Conservation (phyloP, 768 basidiomycete genomes). For the Mycena galopus region DNA sequence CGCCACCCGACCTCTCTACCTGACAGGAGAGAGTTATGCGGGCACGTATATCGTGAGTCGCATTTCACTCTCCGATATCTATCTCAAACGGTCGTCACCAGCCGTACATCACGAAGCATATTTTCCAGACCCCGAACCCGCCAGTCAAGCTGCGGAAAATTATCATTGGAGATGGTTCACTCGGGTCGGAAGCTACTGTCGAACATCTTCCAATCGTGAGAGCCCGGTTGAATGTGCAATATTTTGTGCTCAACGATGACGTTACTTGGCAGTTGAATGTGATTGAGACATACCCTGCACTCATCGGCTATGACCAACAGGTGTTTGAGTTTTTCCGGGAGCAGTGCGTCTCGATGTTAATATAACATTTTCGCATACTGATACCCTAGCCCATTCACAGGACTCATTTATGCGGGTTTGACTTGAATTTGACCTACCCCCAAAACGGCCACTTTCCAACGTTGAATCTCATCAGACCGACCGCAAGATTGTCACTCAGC, state of each 20-base stretch:
- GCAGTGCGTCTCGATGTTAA: slow-evolving; percentile 52
- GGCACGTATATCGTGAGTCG: slow-evolving; percentile 62
- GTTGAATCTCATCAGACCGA: slow-evolving; percentile 11
- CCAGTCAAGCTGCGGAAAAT: slow-evolving; percentile 63
- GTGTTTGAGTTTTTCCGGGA: slow-evolving; percentile 61
- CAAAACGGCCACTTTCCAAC: slow-evolving; percentile 53
- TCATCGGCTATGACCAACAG: slow-evolving; percentile 64
- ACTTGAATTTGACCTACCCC: slow-evolving; percentile 64
- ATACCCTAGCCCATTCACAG: slow-evolving; percentile 39
- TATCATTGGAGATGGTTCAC: slow-evolving; percentile 62
- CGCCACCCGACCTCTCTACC: slow-evolving; percentile 60
- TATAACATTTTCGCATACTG: not conserved
- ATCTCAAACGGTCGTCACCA: slow-evolving; percentile 34
- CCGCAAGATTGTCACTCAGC: slow-evolving; percentile 5
- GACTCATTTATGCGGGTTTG: slow-evolving; percentile 59
- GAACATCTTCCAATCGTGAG: slow-evolving; percentile 53
- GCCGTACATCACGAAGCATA: slow-evolving; percentile 67
- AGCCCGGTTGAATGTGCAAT: not conserved
- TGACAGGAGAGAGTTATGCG: slow-evolving; percentile 68
- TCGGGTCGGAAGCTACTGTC: slow-evolving; percentile 51
- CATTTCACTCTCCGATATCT: not conserved
- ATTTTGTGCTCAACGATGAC: not conserved
- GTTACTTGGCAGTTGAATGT: slow-evolving; percentile 18
- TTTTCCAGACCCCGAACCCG: slow-evolving; percentile 57
- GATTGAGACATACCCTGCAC: slow-evolving; percentile 57